Evolutionary conservation across 768 basidiomycete species (phyloP), one percentile per base, ranked within the genome.

Genomic region (Russula olivacea): DNA sequence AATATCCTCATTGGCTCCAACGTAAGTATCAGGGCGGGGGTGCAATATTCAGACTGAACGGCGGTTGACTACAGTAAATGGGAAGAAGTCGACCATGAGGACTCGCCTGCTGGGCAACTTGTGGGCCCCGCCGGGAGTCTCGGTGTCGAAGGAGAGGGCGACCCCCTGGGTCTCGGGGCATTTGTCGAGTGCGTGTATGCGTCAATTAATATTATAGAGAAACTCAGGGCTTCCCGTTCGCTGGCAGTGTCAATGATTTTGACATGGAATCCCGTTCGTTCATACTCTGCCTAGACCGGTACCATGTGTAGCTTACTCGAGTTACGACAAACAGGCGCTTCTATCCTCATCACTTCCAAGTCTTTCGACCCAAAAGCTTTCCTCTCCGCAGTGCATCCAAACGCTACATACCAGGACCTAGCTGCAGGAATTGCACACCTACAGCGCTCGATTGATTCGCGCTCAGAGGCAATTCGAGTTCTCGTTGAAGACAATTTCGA

Each of bases 401-500:
- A 96, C 68, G 96, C 96, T 3, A 92, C 93, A 0, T 97, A 93
- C 71, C 88, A 93, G 74, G 94, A 97, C 71, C 81, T 99, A 19
- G 84, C 87, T 2, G 75, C 80, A 14, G 96, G 95, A 3, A 88
- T 93, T 30, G 72, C 81, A 0, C 83, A 87, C 64, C 79, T 98
- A 8, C 83, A 84, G 66, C 76, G 83, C 9, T 88, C 91, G 14
- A 87, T 98, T 61, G 95, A 98, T 70, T 82, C 88, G 2, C 85
- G 95, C 49, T 95, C 93, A 1, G 91, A 95, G 68, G 97, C 95
- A n/a, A 87, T 98, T 61, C 81, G 94, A 45, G 84, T 95, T 23
- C 80, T 99, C 36, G 97, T 99, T 11, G 95, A 98, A 72, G 93
- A 98, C 69, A 97, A 98, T 74, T 98, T 98, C 74, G 95, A 98